Percentiles rank a stretch among this genome's conserved stretches.
Conservation (phyloP, 345 rosid genomes). For the Populus ilicifolia region DNA sequence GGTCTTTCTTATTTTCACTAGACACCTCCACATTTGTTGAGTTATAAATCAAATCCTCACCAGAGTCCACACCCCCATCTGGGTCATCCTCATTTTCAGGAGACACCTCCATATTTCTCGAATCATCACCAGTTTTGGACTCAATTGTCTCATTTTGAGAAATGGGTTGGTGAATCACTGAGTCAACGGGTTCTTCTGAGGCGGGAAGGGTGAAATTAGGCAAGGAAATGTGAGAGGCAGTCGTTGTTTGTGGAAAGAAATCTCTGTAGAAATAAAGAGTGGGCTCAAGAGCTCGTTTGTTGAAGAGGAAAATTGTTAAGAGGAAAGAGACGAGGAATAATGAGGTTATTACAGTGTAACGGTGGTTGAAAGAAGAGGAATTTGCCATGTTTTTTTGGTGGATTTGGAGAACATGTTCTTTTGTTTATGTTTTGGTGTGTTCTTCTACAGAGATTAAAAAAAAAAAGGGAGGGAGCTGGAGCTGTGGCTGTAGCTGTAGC, state of each 20-base stretch:
- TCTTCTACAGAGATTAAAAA: not conserved
- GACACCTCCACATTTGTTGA: not conserved
- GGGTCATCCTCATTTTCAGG: not conserved
- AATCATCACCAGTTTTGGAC: not conserved
- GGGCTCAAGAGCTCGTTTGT: slow-evolving; percentile 45
- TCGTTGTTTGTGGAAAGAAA: slow-evolving; percentile 25
- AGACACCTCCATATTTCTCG: not conserved
- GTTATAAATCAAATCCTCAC: not conserved
- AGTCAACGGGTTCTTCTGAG: not conserved
- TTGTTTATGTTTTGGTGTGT: not conserved
- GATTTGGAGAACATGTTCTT: not conserved
- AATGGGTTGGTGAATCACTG: not conserved
- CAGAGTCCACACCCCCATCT: not conserved
- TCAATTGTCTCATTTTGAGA: slow-evolving; percentile 3
- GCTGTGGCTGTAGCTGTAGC: not conserved
- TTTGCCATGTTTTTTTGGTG: slow-evolving; percentile 39
- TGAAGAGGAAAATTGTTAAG: slow-evolving; percentile 46
- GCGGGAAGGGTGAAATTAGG: slow-evolving; percentile 13
- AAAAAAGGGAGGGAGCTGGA: not conserved
- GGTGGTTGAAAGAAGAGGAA: slow-evolving; percentile 23
- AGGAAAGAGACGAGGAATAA: slow-evolving; percentile 46
- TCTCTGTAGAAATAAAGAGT: slow-evolving; percentile 38
- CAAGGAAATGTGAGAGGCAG: slow-evolving; percentile 18
- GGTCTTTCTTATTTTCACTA: not conserved
- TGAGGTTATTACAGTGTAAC: slow-evolving; percentile 29